phyloP scores from a whole-genome alignment of 1,284 basidiomycete genomes.

The Fomitopsis pinicola region DNA sequence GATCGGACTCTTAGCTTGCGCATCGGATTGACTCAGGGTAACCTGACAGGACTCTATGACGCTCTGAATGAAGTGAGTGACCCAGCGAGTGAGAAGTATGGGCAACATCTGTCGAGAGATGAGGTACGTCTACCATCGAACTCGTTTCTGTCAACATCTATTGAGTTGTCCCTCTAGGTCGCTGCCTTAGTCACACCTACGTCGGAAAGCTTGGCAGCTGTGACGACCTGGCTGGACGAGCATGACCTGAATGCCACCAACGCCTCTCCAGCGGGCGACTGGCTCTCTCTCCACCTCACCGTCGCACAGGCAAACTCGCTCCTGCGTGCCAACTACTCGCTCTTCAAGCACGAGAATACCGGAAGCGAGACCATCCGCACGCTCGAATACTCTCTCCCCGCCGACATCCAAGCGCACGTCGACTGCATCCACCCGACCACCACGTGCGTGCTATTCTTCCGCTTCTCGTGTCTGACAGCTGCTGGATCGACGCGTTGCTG shows the following conservation, averaged over 20 bases:
- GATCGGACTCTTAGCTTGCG: constrained; percentile 19
- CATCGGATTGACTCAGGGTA: constrained; percentile 19
- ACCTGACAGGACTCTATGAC: constrained; percentile 20
- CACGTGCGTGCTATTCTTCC: constrained; percentile 19
- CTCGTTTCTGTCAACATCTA: too few species aligned
- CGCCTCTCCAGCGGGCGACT: constrained; percentile 35
- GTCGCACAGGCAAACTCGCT: constrained; percentile 21
- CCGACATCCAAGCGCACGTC: constrained; percentile 28
- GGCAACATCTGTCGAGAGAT: constrained; percentile 23
- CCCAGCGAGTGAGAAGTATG: constrained; percentile 21
- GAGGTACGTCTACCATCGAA: constrained; percentile 15
- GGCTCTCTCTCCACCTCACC: constrained; percentile 34
- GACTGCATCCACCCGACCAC: constrained; percentile 33
- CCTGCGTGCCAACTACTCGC: constrained; percentile 29
- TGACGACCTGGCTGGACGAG: constrained; percentile 34
- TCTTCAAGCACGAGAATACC: constrained; percentile 29
- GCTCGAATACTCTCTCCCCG: constrained; percentile 34
- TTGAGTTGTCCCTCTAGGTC: constrained; percentile 22
- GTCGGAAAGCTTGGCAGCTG: constrained; percentile 29
- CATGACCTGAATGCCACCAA: constrained; percentile 30
- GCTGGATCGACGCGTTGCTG: not conserved
- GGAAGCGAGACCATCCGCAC: constrained; percentile 29
- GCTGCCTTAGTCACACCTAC: constrained; percentile 34
- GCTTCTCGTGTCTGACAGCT: not conserved
- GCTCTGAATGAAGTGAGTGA: constrained; percentile 24